phyloP scores from a whole-genome alignment of 371 early-diverging fungal genomes.

The Apophysomyces variabilis region DNA sequence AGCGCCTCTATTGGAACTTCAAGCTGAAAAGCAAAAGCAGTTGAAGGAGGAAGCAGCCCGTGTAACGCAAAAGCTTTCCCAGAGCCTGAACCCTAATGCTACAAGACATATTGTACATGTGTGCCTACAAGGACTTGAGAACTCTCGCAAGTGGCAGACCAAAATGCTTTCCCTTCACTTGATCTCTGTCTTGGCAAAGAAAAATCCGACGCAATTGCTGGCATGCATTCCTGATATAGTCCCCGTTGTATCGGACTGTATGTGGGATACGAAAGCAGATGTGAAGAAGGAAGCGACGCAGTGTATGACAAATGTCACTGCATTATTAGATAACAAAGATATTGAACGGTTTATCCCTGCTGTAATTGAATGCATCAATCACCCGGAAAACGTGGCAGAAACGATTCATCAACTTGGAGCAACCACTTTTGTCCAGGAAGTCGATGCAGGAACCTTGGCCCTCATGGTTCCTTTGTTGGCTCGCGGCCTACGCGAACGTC shows the following conservation, averaged over 20 bases:
- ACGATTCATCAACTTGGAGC: conserved; percentile 66
- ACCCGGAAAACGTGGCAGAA: conserved; percentile 66
- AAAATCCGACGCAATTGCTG: conserved; percentile 60
- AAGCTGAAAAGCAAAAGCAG: conserved; percentile 60
- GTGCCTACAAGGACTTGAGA: conserved; percentile 59
- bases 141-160: conserved; percentile 79
- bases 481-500: conserved; percentile 71
- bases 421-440: conserved; percentile 76
- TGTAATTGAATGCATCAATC: conserved; percentile 63
- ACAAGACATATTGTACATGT: conserved; percentile 58
- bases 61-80: conserved; percentile 55
- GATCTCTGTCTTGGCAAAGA: conserved; percentile 54
- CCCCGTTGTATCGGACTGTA: conserved; percentile 70
- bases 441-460: conserved; percentile 78
- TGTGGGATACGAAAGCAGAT: conserved; percentile 76
- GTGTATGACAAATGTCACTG: conserved; percentile 52
- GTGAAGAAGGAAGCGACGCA: conserved; percentile 52
- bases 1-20: conserved; percentile 52
- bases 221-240: conserved; percentile 68
- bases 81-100: conserved; percentile 56
- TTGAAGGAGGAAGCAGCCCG: conserved; percentile 55
- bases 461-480: conserved; percentile 78
- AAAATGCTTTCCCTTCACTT: conserved; percentile 64
- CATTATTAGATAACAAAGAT: conserved; percentile 64
- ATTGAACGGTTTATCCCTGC: conserved; percentile 64